phyloP scores from a whole-genome alignment of 2,329 filamentous ascomycete species.

The Zymoseptoria crescenta region DNA sequence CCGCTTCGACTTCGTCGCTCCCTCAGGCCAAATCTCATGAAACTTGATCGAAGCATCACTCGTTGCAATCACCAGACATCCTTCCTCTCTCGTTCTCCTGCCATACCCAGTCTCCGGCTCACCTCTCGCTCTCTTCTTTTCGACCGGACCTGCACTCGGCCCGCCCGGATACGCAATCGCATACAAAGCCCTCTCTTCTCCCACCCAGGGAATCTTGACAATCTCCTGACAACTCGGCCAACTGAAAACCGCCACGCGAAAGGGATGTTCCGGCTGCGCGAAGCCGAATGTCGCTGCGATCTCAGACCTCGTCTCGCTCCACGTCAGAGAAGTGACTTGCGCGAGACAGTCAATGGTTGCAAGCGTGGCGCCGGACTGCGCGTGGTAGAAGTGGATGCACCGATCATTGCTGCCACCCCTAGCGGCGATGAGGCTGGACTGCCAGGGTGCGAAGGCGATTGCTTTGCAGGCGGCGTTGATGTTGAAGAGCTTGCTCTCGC shows the following conservation, averaged over 20 bases:
- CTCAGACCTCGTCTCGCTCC: conserved; percentile 65
- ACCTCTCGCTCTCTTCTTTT: neutral
- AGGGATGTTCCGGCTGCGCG: conserved; percentile 79
- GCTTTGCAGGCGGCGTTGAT: conserved; percentile 91
- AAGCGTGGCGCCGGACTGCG: conserved; percentile 69
- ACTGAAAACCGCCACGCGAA: conserved; percentile 83
- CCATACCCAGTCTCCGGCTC: conserved; percentile 43
- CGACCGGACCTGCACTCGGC: conserved; percentile 33
- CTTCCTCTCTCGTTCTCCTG: conserved; percentile 58
- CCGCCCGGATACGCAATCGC: conserved; percentile 77
- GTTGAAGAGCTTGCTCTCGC: conserved; percentile 60
- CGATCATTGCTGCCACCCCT: conserved; percentile 91
- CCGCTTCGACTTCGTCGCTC: conserved; percentile 15
- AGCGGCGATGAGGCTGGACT: conserved; percentile 75
- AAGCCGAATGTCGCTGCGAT: conserved; percentile 93
- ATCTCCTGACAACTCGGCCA: conserved; percentile 89
- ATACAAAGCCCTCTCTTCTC: conserved; percentile 71
- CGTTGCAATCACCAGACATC: conserved; percentile 82
- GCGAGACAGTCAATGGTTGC: conserved; percentile 88
- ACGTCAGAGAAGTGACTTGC: conserved; percentile 87
- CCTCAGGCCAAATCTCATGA: conserved; percentile 73
- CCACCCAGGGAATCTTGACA: conserved; percentile 75
- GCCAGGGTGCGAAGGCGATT: conserved; percentile 95
- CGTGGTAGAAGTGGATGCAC: conserved; percentile 93
- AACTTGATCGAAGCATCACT: conserved; percentile 92